phyloP scores from a whole-genome alignment of 306 rosid species.

The Coriaria nepalensis region DNA sequence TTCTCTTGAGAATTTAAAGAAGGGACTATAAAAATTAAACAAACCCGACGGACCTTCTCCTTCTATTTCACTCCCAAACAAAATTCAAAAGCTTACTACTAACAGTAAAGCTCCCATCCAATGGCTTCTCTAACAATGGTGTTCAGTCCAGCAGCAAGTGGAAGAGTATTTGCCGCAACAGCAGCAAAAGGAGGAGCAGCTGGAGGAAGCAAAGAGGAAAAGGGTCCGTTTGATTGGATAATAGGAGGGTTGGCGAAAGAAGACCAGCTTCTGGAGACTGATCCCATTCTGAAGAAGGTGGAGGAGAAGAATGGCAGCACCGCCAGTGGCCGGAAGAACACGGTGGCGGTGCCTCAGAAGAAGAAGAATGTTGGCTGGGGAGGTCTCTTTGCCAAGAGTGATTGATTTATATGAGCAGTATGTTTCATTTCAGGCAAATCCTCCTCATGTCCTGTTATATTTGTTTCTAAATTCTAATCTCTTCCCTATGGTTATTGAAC shows the following conservation, averaged over 20 bases:
- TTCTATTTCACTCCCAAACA: background rate
- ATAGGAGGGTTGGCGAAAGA: conserved; percentile 59
- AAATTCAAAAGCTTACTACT: too few species aligned
- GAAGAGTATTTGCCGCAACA: conserved; percentile 43
- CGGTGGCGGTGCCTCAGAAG: conserved; percentile 55
- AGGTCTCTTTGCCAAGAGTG: conserved; percentile 56
- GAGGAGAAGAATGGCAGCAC: conserved; percentile 39
- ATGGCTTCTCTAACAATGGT: conserved; percentile 72
- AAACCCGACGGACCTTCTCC: background rate
- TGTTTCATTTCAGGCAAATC: too few species aligned
- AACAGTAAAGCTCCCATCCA: conserved; percentile 1
- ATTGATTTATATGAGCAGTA: too few species aligned
- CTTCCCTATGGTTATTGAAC: conserved; percentile 1
- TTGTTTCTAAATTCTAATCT: background rate
- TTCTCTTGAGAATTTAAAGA: too few species aligned
- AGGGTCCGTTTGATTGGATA: conserved; percentile 59
- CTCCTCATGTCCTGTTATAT: background rate
- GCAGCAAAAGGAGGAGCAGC: conserved; percentile 37
- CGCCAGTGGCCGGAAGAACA: conserved; percentile 25
- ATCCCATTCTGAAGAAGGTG: conserved; percentile 70
- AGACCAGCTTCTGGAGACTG: conserved; percentile 60
- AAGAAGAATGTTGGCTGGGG: conserved; percentile 78
- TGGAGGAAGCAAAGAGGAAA: conserved; percentile 48
- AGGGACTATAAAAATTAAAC: too few species aligned
- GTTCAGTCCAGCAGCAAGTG: conserved; percentile 32